These are phyloP conservation scores for Crithidia acanthocephali DNA, from an alignment of 208 protist genomes.

Conservation along the genomic window DNA sequence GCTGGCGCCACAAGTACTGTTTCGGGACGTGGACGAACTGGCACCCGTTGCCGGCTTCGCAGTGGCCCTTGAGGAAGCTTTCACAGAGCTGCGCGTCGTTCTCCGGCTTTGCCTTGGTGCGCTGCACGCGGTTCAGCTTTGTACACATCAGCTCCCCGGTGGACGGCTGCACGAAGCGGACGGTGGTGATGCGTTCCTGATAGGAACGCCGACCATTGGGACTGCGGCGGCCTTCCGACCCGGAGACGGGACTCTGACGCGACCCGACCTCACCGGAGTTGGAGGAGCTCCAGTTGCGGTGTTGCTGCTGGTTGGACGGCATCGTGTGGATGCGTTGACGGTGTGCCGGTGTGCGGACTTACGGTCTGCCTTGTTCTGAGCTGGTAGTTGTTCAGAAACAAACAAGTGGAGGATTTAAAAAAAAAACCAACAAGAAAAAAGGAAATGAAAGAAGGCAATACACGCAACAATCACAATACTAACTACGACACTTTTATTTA, in stretches of 20 bases:
- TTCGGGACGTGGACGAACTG: constrained; percentile 68
- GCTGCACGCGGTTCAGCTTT: constrained; percentile 62
- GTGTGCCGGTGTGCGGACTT: not conserved
- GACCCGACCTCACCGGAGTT: constrained; percentile 31
- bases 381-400: not conserved
- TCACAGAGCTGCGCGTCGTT: constrained; percentile 62
- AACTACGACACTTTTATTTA: too few relatives aligned
- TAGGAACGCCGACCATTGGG: constrained; percentile 51
- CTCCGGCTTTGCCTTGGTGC: constrained; percentile 40
- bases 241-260: constrained; percentile 32
- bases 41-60: constrained; percentile 51
- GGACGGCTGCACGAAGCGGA: constrained; percentile 49
- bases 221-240: constrained; percentile 45
- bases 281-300: constrained; percentile 40
- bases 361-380: not conserved
- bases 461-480: too few relatives aligned
- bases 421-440: too few relatives aligned
- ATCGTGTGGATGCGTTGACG: constrained; percentile 10
- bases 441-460: too few relatives aligned
- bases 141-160: constrained; percentile 48
- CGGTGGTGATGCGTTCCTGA: constrained; percentile 61
- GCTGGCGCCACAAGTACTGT: constrained; percentile 71
- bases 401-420: not conserved
- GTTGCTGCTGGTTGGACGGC: constrained; percentile 23
- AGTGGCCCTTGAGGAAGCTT: constrained; percentile 64